Evolutionary conservation across 495 filamentous ascomycete species (phyloP), one percentile per base, ranked within the genome.

Genomic region (Lophiotrema nucula): DNA sequence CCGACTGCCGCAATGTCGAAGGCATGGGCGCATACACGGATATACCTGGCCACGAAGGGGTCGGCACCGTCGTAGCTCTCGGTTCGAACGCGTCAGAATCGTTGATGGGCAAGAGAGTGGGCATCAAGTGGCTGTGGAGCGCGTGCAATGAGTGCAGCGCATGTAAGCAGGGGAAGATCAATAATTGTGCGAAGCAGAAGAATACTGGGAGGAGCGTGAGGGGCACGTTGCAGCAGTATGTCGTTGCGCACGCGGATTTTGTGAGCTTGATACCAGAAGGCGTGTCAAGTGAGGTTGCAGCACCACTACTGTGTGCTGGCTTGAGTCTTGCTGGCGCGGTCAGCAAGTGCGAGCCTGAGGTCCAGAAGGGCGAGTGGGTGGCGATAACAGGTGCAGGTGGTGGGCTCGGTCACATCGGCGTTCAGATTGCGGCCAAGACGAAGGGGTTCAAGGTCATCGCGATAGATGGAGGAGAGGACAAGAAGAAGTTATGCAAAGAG

Each of bases 161-260:
- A 22, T 63, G 60, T 24, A 37, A 23, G n/a, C 25, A 75, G 92
- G 91, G 91, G 74, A 95, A 54, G 90, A 93, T 71, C 85, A 87
- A 55, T 82, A 83, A 16, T 2, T 96, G 91, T 74, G 68, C 79
- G 1, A 64, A 86, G 27, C 84, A 88, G 21, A 65, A 78, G 26
- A 81, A 95, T 26, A 92, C 89, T 0, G 91, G 91, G 27, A 92
- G 95, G 73, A 92, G 88, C 2, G 88, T 93, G 50, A 87, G 93
- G 70, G 91, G 91, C 38, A 84, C 83, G 38, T 95, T 96, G 80
- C 91, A 95, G 76, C 85, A 97, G 74, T 96, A 95, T 73, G 80
- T 81, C 68, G 82, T 96, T 67, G 92, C 81, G 44, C 92, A 93
- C 70, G 89, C 89, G 0, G 80, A 83, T 18, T 96, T 91, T 65